Conservation (phyloP, 2,329 filamentous ascomycete genomes). For the Hymenoscyphus salicellus region DNA sequence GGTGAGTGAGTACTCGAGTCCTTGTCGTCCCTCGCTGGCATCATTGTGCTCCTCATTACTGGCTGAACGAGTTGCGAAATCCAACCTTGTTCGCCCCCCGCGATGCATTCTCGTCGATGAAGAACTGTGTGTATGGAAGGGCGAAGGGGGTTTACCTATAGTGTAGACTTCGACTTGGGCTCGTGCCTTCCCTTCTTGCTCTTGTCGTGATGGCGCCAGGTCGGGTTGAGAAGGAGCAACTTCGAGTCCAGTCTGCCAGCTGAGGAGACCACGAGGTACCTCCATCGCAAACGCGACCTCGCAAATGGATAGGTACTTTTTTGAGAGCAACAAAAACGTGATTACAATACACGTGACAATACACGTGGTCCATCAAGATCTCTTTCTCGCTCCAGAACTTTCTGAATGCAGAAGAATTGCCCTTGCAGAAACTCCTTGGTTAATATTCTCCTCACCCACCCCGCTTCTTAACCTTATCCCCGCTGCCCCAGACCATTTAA, state of each 20-base stretch:
- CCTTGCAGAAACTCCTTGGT: not conserved
- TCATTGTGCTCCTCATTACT: too few species aligned
- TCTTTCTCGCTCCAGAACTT: not conserved
- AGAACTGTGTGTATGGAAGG: not conserved
- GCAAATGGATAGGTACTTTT: too few species aligned
- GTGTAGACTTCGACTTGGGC: too few species aligned
- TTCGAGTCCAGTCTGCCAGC: not conserved
- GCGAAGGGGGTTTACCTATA: too few species aligned
- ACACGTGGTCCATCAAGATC: too few species aligned
- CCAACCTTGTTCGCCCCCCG: not conserved
- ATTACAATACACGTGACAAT: too few species aligned
- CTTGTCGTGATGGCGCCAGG: not conserved
- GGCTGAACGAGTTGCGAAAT: too few species aligned
- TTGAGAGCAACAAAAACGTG: too few species aligned
- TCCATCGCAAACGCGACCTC: too few species aligned
- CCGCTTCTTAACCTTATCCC: slow-evolving; percentile 1
- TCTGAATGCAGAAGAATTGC: not conserved
- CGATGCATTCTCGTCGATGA: not conserved
- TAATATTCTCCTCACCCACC: not conserved
- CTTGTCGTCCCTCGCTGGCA: too few species aligned
- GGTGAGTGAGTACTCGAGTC: too few species aligned
- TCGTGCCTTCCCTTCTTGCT: not conserved
- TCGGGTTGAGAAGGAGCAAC: not conserved
- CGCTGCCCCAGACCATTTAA: slow-evolving; percentile 1
- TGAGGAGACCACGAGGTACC: not conserved